These are phyloP conservation scores for Mycena olivaceomarginata DNA, from an alignment of 768 basidiomycete species.

Conservation along the genomic window DNA sequence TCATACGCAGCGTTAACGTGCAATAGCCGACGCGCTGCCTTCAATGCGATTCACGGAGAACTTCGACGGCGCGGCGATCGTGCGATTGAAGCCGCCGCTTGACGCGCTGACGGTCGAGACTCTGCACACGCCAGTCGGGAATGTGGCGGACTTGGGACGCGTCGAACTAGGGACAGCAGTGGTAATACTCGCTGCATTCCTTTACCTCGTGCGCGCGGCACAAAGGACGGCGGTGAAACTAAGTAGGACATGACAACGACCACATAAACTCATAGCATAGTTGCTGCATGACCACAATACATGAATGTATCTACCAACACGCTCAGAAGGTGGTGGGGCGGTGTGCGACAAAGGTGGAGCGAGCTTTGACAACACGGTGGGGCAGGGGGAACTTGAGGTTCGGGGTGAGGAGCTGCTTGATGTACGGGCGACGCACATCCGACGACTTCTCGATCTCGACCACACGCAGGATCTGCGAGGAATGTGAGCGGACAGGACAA, in stretches of 20 bases:
- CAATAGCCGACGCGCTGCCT: background rate
- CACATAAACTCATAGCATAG: conserved; percentile 13
- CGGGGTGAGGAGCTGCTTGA: conserved; percentile 95
- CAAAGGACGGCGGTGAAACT: conserved; percentile 1
- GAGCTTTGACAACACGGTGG: conserved; percentile 87
- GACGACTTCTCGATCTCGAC: conserved; percentile 95
- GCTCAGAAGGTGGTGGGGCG: conserved; percentile 83
- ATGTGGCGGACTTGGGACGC: conserved; percentile 55
- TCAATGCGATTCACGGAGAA: conserved; percentile 48
- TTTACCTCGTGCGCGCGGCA: conserved; percentile 54
- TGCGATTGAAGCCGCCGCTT: no score
- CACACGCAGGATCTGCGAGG: conserved; percentile 92
- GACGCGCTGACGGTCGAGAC: conserved; percentile 36
- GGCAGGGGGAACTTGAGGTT: conserved; percentile 98
- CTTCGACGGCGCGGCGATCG: conserved; percentile 9
- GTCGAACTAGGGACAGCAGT: conserved; percentile 65
- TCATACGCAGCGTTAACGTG: background rate
- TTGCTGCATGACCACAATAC: conserved; percentile 25
- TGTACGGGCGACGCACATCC: conserved; percentile 97
- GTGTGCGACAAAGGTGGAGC: conserved; percentile 87
- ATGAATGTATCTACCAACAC: conserved; percentile 10
- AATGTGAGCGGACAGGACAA: background rate
- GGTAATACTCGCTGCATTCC: conserved; percentile 61
- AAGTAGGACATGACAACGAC: no score
- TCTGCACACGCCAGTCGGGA: conserved; percentile 62